These are phyloP conservation scores for Leccinum ochraceum DNA, from an alignment of 768 basidiomycete species.

Conservation along the genomic window DNA sequence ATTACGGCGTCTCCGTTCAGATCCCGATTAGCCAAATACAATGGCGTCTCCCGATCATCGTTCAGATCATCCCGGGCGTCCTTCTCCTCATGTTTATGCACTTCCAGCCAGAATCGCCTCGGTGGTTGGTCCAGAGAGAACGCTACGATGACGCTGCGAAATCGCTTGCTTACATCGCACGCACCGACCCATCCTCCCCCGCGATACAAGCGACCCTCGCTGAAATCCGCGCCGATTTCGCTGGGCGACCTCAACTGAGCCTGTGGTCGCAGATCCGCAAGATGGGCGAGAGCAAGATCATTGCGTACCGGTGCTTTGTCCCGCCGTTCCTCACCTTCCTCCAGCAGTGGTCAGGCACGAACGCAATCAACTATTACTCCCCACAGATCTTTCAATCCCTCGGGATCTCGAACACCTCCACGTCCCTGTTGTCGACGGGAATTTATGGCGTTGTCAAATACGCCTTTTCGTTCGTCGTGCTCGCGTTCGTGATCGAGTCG, in stretches of 20 bases:
- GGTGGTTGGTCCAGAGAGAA: slow-evolving; percentile 41
- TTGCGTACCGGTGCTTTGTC: slow-evolving; percentile 34
- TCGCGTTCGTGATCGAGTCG: slow-evolving; percentile 41
- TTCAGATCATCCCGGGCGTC: slow-evolving; percentile 42
- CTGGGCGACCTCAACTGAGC: slow-evolving; percentile 29
- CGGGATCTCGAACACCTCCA: slow-evolving; percentile 33
- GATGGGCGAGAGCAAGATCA: slow-evolving; percentile 36
- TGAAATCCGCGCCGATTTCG: slow-evolving; percentile 39
- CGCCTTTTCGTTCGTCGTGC: slow-evolving; percentile 29
- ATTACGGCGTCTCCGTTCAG: slow-evolving; percentile 33
- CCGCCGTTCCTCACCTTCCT: slow-evolving; percentile 36
- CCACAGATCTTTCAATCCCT: slow-evolving; percentile 39
- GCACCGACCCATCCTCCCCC: slow-evolving; percentile 26
- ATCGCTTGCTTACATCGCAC: slow-evolving; percentile 33
- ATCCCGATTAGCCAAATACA: slow-evolving; percentile 31
- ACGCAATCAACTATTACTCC: slow-evolving; percentile 43
- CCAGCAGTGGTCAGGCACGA: slow-evolving; percentile 44
- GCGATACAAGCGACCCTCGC: slow-evolving; percentile 32
- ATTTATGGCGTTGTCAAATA: slow-evolving; percentile 45
- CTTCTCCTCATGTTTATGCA: slow-evolving; percentile 39
- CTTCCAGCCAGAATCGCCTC: slow-evolving; percentile 43
- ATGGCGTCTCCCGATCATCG: slow-evolving; percentile 40
- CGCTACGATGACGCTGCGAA: slow-evolving; percentile 35
- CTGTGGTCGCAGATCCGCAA: slow-evolving; percentile 31
- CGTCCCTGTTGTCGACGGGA: slow-evolving; percentile 41